Conservation (phyloP, 129 eudicot genomes). For the Helianthus tuberosus region DNA sequence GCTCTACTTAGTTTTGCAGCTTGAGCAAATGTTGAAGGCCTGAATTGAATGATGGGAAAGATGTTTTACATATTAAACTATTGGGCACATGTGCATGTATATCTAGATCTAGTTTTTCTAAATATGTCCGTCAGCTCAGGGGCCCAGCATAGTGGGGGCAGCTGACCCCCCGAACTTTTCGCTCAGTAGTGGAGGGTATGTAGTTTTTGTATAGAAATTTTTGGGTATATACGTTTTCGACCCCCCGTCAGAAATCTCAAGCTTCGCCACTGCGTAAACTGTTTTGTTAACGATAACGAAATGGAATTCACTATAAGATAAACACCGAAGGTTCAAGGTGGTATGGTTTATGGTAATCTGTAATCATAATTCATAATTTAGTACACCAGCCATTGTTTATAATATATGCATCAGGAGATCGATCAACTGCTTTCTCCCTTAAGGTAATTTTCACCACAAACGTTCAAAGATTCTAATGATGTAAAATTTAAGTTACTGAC, state of each 20-base stretch:
- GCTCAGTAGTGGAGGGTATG: no score
- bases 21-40: slow-evolving; percentile 99
- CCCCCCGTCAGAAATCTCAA: no score
- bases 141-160: no score
- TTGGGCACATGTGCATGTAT: slow-evolving; percentile 3
- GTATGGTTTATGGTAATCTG: not conserved
- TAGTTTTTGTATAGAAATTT: no score
- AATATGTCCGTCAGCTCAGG: no score
- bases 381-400: not conserved
- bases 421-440: slow-evolving; percentile 1
- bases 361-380: not conserved
- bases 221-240: no score
- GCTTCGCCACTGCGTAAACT: not conserved
- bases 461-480: not conserved
- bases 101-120: not conserved
- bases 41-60: slow-evolving; percentile 30
- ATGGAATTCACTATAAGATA: not conserved
- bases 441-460: not conserved
- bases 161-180: no score
- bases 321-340: not conserved
- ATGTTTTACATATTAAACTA: not conserved
- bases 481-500: not conserved
- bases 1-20: slow-evolving; percentile 93
- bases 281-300: not conserved
- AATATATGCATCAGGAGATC: not conserved